These are phyloP conservation scores for Nemania sp. DNA, from an alignment of 2,329 filamentous ascomycete genomes.

Conservation along the genomic window DNA sequence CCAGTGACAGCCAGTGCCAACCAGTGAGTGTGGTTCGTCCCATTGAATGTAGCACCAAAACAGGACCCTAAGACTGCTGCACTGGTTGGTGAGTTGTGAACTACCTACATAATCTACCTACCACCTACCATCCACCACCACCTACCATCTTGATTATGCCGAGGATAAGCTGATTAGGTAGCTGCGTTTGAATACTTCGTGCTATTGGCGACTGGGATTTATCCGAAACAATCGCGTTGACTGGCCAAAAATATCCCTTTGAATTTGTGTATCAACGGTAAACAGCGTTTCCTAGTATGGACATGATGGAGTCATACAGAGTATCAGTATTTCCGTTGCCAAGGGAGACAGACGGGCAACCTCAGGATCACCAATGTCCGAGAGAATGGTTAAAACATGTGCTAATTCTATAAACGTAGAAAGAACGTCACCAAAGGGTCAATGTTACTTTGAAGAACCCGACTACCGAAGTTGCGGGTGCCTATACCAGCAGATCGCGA, in stretches of 20 bases:
- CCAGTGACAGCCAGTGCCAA: too few relatives aligned
- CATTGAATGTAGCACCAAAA: neutral
- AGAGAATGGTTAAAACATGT: too few relatives aligned
- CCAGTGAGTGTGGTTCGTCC: conserved; percentile 1
- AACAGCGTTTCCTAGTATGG: conserved; percentile 12
- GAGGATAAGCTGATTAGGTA: conserved; percentile 8
- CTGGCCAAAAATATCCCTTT: conserved; percentile 20
- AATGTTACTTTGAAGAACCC: conserved; percentile 15
- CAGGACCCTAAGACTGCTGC: too few relatives aligned
- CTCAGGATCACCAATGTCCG: neutral
- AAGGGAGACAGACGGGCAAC: neutral
- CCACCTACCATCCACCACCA: neutral
- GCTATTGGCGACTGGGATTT: conserved; percentile 28
- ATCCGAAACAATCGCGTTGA: conserved; percentile 33
- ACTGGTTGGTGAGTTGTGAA: neutral
- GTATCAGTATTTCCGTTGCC: neutral
- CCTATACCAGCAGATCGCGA: conserved; percentile 1
- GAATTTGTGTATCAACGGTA: conserved; percentile 20
- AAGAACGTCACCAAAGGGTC: neutral
- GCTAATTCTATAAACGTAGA: neutral
- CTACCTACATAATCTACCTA: neutral
- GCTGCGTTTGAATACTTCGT: conserved; percentile 16
- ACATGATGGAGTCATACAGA: conserved; percentile 4
- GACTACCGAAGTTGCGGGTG: neutral
- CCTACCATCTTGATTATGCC: conserved; percentile 1